A percentile compares a stretch with the other conserved stretches of the same genome.
Conservation (phyloP, 768 basidiomycete species). For the Glaciozyma martinii region DNA sequence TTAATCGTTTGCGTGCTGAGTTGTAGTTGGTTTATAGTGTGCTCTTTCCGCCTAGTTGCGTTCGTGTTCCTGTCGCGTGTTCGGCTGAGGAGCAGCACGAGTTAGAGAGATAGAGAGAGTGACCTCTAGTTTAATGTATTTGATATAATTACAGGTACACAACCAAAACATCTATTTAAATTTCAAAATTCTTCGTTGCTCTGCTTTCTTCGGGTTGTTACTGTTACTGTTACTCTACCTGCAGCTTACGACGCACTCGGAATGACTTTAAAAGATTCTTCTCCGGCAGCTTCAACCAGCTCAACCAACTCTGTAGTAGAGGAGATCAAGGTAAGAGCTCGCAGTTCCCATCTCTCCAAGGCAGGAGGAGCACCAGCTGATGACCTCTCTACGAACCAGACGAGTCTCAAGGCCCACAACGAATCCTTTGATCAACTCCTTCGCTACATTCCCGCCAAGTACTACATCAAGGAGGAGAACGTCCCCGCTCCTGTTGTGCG, state of each 20-base stretch:
- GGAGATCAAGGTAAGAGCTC: not conserved
- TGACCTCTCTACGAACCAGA: not conserved
- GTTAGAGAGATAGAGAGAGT: too few species aligned
- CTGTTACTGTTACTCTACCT: too few species aligned
- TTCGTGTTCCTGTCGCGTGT: too few species aligned
- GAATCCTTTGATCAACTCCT: conserved; percentile 73
- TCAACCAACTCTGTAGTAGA: not conserved
- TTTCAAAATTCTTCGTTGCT: not conserved
- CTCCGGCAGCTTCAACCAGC: not conserved
- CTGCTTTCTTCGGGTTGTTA: too few species aligned
- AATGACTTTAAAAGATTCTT: not conserved
- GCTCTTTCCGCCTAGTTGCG: too few species aligned
- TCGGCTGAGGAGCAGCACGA: not conserved
- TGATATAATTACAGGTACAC: too few species aligned
- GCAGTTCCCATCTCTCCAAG: not conserved
- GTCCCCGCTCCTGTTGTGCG: not conserved
- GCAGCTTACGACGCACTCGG: too few species aligned
- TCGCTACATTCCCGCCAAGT: conserved; percentile 77
- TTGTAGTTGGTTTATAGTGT: not conserved
- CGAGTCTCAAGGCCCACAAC: conserved; percentile 64
- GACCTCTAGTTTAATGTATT: too few species aligned
- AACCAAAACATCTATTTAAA: too few species aligned
- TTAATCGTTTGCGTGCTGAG: not conserved
- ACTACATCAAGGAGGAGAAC: conserved; percentile 58
- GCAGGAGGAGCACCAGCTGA: too few species aligned